Evolutionary conservation across 192 early-diverging fungal species (phyloP), one percentile per base, ranked within the genome.

Genomic region (Phlyctochytrium bullatum): DNA sequence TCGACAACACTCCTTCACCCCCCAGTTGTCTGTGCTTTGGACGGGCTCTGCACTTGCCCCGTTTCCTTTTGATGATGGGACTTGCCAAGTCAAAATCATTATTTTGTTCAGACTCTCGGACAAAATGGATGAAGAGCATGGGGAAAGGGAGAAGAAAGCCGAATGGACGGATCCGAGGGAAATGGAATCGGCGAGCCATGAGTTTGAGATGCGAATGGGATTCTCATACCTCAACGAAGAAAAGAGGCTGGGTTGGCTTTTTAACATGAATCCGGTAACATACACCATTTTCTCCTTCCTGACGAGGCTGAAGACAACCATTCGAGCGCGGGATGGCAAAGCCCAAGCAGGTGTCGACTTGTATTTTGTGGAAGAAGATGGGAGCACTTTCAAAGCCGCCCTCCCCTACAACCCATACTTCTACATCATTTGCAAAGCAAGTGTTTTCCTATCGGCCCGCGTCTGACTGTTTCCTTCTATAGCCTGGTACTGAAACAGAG

Each of bases 291-390:
- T 40, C 28, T 71, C 29, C 61, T 66, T 34, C 35, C 71, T 28
- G 25, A 16, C 31, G 36, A 47, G 28, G 4, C 3, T n/a, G 50
- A 65, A 67, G 72, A 73, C 65, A 17, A 65, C 6, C 75, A 79
- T 24, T 88, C 88, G 28, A 81, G 10, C 10, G 40, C 10, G 40
- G 6, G 10, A 47, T 14, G 40, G 40, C n/a, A n/a, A n/a, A n/a
- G n/a, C n/a, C n/a, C n/a, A 83, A 52, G 69, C 93, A 0, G 95
- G 88, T 0, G 87, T 96, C 2, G 93, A 98, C 76, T 89, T 89
- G 52, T 98, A 96, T 68, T 99, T 99, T 73, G 76, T 98, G 34
- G 89, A 94, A 62, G 92, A 92, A 30, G 91, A 92, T 52, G 92
- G 93, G 32, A 83, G 81, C 28, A 86, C 88, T 17, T 99, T 99